Evolutionary conservation across 2,329 filamentous ascomycete genomes (phyloP).

Genomic region (Fusarium verticillioides): DNA sequence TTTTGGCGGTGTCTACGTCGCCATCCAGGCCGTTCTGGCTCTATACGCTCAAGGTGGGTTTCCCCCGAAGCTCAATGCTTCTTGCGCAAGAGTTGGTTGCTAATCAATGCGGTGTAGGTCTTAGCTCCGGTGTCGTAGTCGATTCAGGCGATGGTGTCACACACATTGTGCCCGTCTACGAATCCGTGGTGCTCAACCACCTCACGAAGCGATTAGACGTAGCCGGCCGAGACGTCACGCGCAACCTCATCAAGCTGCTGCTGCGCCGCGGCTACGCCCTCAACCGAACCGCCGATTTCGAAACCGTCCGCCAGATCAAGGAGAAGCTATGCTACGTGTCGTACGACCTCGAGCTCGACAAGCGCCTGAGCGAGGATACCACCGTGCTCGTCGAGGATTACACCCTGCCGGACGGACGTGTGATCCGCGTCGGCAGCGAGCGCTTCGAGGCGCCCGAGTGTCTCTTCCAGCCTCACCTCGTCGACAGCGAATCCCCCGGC

Average conservation of each 20-base stretch:
- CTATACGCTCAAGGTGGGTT: conserved; percentile 90
- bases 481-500: conserved; percentile 96
- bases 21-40: conserved; percentile 95
- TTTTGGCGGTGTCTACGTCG: conserved; percentile 97
- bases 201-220: conserved; percentile 94
- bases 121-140: conserved; percentile 95
- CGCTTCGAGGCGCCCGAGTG: conserved; percentile 98
- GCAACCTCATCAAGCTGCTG: conserved; percentile 95
- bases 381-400: conserved; percentile 98
- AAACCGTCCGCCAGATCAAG: conserved; percentile 99
- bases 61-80: background rate
- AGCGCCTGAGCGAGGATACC: conserved; percentile 95
- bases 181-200: conserved; percentile 97
- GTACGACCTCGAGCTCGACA: conserved; percentile 96
- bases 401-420: conserved; percentile 93
- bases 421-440: conserved; percentile 96
- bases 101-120: conserved; percentile 61
- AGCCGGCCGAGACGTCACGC: conserved; percentile 96
- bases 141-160: conserved; percentile 98
- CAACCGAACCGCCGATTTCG: conserved; percentile 98
- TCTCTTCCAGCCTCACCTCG: conserved; percentile 96
- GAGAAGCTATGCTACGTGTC: conserved; percentile 99
- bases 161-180: conserved; percentile 98
- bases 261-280: conserved; percentile 94
- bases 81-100: background rate